Percentiles rank a stretch among this genome's conserved stretches.
phyloP scores from a whole-genome alignment of 1,139 yeast genomes.

The Lizanozyma gosingica region DNA sequence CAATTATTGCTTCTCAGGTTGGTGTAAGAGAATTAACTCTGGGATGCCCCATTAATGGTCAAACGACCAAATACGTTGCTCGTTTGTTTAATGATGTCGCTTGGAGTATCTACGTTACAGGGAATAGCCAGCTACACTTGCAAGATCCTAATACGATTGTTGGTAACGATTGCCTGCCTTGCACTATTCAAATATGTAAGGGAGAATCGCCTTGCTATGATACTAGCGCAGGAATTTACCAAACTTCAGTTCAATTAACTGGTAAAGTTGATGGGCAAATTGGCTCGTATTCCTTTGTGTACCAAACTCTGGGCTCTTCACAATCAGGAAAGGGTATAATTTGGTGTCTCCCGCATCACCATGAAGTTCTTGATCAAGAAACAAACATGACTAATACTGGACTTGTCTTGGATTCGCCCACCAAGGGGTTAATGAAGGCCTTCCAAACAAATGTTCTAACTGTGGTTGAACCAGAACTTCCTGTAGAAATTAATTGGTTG shows the following conservation, averaged over 20 bases:
- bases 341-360: constrained; percentile 70
- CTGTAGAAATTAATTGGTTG: constrained; percentile 43
- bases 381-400: constrained; percentile 35
- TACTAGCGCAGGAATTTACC: constrained; percentile 22
- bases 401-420: constrained; percentile 44
- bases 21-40: constrained; percentile 39
- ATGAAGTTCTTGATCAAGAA: constrained; percentile 35
- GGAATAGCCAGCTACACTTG: constrained; percentile 7
- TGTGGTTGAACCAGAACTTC: constrained; percentile 40
- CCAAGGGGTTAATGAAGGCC: constrained; percentile 63
- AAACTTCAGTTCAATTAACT: constrained; percentile 26
- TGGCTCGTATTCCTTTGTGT: constrained; percentile 45
- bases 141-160: constrained; percentile 29
- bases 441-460: constrained; percentile 41
- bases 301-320: constrained; percentile 46
- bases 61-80: constrained; percentile 50
- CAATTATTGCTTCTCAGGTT: constrained; percentile 42
- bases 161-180: neutral
- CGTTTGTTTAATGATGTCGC: constrained; percentile 38
- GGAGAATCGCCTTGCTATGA: constrained; percentile 1
- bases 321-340: constrained; percentile 43
- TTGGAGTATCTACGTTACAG: constrained; percentile 54
- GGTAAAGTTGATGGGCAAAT: constrained; percentile 29
- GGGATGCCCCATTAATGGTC: neutral
- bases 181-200: neutral